Conservation (phyloP, 768 basidiomycete genomes). For the Pisolithus orientalis region DNA sequence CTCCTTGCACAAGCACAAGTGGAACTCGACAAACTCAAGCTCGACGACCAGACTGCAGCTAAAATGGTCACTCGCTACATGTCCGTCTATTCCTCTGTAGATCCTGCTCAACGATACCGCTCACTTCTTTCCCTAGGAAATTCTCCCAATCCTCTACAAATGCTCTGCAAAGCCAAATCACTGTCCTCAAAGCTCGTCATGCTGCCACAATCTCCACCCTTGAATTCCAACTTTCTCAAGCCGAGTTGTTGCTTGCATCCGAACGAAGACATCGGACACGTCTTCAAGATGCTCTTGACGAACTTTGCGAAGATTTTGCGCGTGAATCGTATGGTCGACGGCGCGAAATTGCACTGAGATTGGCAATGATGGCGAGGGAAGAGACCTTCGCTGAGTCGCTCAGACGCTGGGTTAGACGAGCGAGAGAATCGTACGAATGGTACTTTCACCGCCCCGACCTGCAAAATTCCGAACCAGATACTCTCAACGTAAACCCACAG, state of each 20-base stretch:
- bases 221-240: slow-evolving; percentile 39
- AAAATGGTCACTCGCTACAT: slow-evolving; percentile 85
- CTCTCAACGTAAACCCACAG: background rate
- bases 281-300: slow-evolving; percentile 59
- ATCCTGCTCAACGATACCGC: background rate
- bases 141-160: slow-evolving; percentile 76
- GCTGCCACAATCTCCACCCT: slow-evolving; percentile 54
- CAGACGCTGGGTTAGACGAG: slow-evolving; percentile 48
- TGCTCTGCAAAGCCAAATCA: slow-evolving; percentile 54
- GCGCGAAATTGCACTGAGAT: slow-evolving; percentile 60
- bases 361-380: slow-evolving; percentile 59
- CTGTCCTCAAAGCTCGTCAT: slow-evolving; percentile 54
- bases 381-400: slow-evolving; percentile 51
- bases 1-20: slow-evolving; percentile 41
- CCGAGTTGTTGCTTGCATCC: slow-evolving; percentile 38
- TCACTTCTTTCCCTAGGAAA: slow-evolving; percentile 43
- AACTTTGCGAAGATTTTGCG: slow-evolving; percentile 62
- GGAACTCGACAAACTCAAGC: slow-evolving; percentile 48
- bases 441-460: slow-evolving; percentile 6
- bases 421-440: slow-evolving; percentile 37
- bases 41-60: slow-evolving; percentile 70
- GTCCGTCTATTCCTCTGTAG: slow-evolving; percentile 34
- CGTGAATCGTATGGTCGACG: slow-evolving; percentile 69
- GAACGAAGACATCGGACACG: slow-evolving; percentile 40
- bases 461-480: too few relatives aligned